These are phyloP conservation scores for Coemansia sp. DNA, from an alignment of 192 early-diverging fungal genomes.

Conservation along the genomic window DNA sequence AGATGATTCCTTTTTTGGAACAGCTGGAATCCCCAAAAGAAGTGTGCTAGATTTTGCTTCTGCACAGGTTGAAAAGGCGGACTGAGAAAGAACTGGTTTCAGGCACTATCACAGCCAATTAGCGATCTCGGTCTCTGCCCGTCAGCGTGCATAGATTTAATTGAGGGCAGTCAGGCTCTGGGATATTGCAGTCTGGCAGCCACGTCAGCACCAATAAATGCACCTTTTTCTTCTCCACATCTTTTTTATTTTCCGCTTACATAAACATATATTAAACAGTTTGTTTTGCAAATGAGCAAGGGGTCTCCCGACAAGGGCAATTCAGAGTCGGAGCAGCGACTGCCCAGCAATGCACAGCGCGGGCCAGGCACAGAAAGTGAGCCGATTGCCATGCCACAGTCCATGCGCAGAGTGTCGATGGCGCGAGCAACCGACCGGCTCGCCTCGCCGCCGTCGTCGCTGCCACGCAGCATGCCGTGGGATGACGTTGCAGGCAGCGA, in stretches of 20 bases:
- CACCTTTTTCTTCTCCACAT: not conserved
- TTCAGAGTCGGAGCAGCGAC: constrained; percentile 9
- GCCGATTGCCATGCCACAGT: constrained; percentile 16
- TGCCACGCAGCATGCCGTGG: constrained; percentile 40
- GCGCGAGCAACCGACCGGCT: constrained; percentile 44
- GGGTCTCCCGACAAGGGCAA: not conserved
- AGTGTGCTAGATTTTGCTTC: too few species aligned
- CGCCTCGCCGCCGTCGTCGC: constrained; percentile 35
- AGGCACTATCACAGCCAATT: too few species aligned
- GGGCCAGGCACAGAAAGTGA: constrained; percentile 26
- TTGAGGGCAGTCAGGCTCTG: too few species aligned
- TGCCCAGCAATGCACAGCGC: constrained; percentile 10
- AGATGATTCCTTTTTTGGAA: too few species aligned
- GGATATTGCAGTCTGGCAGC: too few species aligned
- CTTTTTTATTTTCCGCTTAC: not conserved
- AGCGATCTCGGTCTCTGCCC: too few species aligned
- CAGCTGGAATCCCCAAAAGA: too few species aligned
- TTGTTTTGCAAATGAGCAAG: constrained; percentile 5
- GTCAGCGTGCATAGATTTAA: too few species aligned
- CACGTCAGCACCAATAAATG: not conserved
- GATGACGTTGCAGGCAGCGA: constrained; percentile 17
- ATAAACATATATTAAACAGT: not conserved
- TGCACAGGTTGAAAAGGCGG: too few species aligned
- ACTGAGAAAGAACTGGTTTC: too few species aligned
- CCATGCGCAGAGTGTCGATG: constrained; percentile 21